Base-by-base conservation (phyloP, 495 filamentous ascomycete genomes). In the Pyrenula massariospora region DNA sequence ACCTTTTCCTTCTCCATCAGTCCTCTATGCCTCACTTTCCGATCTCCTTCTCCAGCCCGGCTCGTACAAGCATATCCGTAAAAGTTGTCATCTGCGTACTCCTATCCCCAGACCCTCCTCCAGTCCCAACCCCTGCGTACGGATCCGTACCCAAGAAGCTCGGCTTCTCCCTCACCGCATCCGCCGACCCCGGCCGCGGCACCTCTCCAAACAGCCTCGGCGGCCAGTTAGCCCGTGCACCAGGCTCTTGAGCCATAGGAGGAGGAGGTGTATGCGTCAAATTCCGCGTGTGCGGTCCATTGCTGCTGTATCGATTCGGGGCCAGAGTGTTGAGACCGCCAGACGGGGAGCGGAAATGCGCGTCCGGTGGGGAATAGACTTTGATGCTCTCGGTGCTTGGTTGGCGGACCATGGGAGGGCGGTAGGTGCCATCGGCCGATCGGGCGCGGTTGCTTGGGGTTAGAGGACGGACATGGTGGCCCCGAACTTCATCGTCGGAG, bases 361-460 rank as follows among this genome's bases (percentile, higher is more conserved):
- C 20, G 5, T 70, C 72, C 10, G 80, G 80, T 55, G 87, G 85
- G 3, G 84, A 81, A 67, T 85, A 89, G 12, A 90, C 76, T 59
- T 82, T 80, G 62, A 89, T 88, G 67, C 79, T 84, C 65, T 85
- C 81, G 25, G 70, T 78, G 60, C 83, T 86, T 1, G 75, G 73
- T 62, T 82, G 74, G 1, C 79, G 71, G 48, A 73, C 50, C 58
- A 25, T 31, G 23, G 3, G 22, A 19, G 53, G 24, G 22, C 22
- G 19, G 49, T 36, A 24, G 50, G 22, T 24, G 24, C 21, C n/a
- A 54, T 59, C 24, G 54, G 65, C n/a, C 15, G 5, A 5, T 42
- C 31, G 5, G 31, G 8, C 8, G 31, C 31, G 31, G 31, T 42
- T 42, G 31, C 15, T 42, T 42, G 31, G 31, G 8, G 31, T 42